Evolutionary conservation across 2,329 filamentous ascomycete genomes (phyloP), one percentile per base, ranked within the genome.

Genomic region (Penicillium paneum): DNA sequence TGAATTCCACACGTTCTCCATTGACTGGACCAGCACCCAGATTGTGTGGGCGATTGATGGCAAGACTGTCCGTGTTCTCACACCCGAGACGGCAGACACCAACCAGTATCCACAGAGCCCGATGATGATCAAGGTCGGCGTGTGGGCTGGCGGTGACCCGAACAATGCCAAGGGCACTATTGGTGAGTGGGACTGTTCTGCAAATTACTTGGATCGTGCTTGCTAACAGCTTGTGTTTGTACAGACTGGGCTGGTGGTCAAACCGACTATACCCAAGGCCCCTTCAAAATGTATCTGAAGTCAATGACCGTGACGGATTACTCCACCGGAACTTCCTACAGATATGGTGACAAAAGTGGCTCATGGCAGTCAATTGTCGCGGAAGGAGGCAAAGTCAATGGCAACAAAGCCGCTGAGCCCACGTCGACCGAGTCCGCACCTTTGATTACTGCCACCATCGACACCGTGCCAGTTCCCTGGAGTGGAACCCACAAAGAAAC

Each of bases 51-150:
- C 87, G 59, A 89, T 96, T 58, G 89, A 89, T 69, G 89, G 87
- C 53, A 83, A 80, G 13, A 85, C 88, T 6, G 84, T 97, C 45
- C 87, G 94, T 55, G 88, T 89, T 11, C 81, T 97, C 55, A 85
- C 81, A 43, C 83, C 84, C 38, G 79, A 76, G 46, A 85, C 89
- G 49, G 89, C 92, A 56, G 83, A 87, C 57, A 69, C 80, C 36
- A 67, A 69, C 59, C 89, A 96, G 74, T 99, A 95, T 70, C 94
- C 94, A 8, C 94, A 99, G 76, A 91, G 91, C 0, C 94, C 94
- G 4, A 96, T 96, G 91, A 88, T 91, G 75, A 78, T 97, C 76
- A 95, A 93, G 75, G 86, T 97, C 65, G 94, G 94, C 57, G 79
- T 88, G 53, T 99, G 94, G 94, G 86, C 90, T 49, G 94, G 91